Conservation (phyloP, 106 monocot genomes). For the Dendrobium officinale region DNA sequence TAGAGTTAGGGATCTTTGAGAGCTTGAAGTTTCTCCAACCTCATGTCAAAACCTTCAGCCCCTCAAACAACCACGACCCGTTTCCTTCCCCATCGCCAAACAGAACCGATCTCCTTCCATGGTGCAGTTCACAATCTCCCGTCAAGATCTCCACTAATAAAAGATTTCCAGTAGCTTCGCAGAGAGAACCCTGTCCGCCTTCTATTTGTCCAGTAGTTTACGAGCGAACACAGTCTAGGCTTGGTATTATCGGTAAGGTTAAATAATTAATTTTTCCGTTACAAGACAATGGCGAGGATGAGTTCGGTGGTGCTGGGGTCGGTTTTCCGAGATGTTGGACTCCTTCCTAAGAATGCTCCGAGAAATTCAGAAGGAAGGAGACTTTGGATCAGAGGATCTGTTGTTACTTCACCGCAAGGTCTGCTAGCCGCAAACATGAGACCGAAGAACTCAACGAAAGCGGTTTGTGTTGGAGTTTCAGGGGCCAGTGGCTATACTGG, state of each 20-base stretch:
- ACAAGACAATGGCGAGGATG: constrained; percentile 6
- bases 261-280: neutral
- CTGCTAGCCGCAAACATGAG: constrained; percentile 10
- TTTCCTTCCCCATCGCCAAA: too few relatives aligned
- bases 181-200: too few relatives aligned
- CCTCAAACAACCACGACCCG: too few relatives aligned
- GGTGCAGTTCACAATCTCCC: too few relatives aligned
- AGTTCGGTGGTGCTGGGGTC: constrained; percentile 15
- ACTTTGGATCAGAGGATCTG: constrained; percentile 17
- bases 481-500: constrained; percentile 79
- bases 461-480: constrained; percentile 37
- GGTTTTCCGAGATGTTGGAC: constrained; percentile 8
- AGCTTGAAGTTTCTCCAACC: too few relatives aligned
- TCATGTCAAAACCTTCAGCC: too few relatives aligned
- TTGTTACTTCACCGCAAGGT: constrained; percentile 24
- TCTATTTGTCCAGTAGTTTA: too few relatives aligned
- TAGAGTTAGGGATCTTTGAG: too few relatives aligned
- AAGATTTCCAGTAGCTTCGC: too few relatives aligned
- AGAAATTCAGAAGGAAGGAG: neutral
- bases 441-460: constrained; percentile 17
- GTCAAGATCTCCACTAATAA: too few relatives aligned
- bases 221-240: neutral
- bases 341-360: neutral
- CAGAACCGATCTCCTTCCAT: too few relatives aligned
- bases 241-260: neutral